These are phyloP conservation scores for Venturia carpophila DNA, from an alignment of 2,329 filamentous ascomycete genomes.

Conservation along the genomic window DNA sequence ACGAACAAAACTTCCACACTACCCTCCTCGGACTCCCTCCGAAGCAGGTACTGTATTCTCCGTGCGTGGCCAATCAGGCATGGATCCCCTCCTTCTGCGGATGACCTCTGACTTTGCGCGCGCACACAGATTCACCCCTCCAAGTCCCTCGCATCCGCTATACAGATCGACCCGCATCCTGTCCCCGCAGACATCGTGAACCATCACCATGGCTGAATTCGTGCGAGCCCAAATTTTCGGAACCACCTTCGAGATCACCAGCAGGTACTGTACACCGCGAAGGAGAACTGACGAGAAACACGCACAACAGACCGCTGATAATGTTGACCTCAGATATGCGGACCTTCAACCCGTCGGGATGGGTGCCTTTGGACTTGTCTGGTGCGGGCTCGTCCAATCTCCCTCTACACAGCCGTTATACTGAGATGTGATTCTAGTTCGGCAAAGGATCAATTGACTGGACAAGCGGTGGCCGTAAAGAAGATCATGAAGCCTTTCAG, in stretches of 20 bases:
- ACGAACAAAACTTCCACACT: not conserved
- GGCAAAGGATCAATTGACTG: slow-evolving; percentile 94
- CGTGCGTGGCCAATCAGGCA: slow-evolving; percentile 3
- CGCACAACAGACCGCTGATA: slow-evolving; percentile 5
- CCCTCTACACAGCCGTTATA: slow-evolving; percentile 1
- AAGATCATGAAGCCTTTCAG: slow-evolving; percentile 99
- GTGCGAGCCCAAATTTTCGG: slow-evolving; percentile 98
- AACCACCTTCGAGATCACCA: slow-evolving; percentile 99
- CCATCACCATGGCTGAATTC: slow-evolving; percentile 86
- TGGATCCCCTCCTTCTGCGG: not conserved
- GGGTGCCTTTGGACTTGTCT: slow-evolving; percentile 97
- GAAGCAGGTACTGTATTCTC: not conserved
- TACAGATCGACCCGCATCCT: slow-evolving; percentile 16
- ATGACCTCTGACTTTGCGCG: slow-evolving; percentile 5
- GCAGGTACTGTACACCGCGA: slow-evolving; percentile 55
- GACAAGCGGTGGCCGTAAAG: slow-evolving; percentile 95
- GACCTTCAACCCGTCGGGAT: slow-evolving; percentile 98
- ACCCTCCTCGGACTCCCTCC: not conserved
- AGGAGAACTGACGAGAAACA: not conserved
- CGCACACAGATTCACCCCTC: slow-evolving; percentile 3
- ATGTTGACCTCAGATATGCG: slow-evolving; percentile 61
- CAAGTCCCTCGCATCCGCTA: slow-evolving; percentile 17
- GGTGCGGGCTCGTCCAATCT: slow-evolving; percentile 49
- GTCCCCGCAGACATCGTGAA: slow-evolving; percentile 17
- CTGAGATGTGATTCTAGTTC: slow-evolving; percentile 52